A percentile compares a stretch with the other conserved stretches of the same genome.
Conservation (phyloP, 306 rosid genomes). For the Fragaria ananassa region DNA sequence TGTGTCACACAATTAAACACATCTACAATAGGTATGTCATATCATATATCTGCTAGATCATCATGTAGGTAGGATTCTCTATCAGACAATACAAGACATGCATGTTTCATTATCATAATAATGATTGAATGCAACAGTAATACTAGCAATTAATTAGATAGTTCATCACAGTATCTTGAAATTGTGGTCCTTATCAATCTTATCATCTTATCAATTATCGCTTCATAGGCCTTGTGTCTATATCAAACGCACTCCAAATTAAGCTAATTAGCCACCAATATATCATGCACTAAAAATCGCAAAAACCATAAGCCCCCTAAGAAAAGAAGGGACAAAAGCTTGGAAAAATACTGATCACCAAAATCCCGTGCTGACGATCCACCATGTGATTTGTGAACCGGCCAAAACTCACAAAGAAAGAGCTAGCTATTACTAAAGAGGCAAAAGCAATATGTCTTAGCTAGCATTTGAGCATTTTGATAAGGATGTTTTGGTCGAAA, state of each 20-base stretch:
- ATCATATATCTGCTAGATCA: no score
- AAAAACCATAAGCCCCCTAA: slow-evolving; percentile 1
- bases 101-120: slow-evolving; percentile 8
- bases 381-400: slow-evolving; percentile 29
- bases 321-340: slow-evolving; percentile 17
- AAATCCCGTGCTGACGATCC: slow-evolving; percentile 35
- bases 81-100: no score
- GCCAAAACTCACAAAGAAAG: slow-evolving; percentile 7
- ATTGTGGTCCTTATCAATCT: slow-evolving; percentile 22
- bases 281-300: slow-evolving; percentile 18
- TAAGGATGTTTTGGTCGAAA: neutral
- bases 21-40: no score
- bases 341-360: slow-evolving; percentile 17
- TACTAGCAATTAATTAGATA: slow-evolving; percentile 25
- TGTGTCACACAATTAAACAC: no score
- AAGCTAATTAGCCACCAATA: slow-evolving; percentile 1
- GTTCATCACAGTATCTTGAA: slow-evolving; percentile 16
- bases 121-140: slow-evolving; percentile 17
- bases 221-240: slow-evolving; percentile 23
- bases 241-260: neutral
- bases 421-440: neutral
- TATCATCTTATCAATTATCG: neutral
- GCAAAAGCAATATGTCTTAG: neutral
- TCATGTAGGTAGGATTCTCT: no score
- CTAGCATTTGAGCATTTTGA: neutral